Evolutionary conservation across 192 early-diverging fungal species (phyloP).

Genomic region (Lobosporangium transversale): DNA sequence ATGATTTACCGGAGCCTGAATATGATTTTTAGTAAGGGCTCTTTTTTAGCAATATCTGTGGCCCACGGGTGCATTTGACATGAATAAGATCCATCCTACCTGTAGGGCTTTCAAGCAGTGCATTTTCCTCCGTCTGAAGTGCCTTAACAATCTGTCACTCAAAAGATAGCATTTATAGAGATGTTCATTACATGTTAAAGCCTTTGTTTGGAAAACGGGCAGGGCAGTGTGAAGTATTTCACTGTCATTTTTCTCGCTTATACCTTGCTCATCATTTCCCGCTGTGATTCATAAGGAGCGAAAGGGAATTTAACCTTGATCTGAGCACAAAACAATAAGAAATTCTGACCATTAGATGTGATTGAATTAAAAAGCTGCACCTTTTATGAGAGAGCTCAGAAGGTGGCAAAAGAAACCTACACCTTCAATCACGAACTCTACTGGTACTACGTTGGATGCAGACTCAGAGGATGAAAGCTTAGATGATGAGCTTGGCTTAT

Average conservation of each 20-base stretch:
- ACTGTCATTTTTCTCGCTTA: no score
- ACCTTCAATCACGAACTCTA: conserved; percentile 22
- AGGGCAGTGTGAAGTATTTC: no score
- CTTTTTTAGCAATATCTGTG: no score
- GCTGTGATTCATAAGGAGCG: conserved; percentile 72
- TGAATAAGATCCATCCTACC: conserved; percentile 40
- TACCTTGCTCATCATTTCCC: conserved; percentile 73
- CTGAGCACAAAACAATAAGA: background rate
- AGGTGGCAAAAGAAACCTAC: background rate
- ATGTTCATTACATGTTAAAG: background rate
- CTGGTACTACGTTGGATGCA: conserved; percentile 1
- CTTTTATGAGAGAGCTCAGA: no score
- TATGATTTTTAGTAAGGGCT: no score
- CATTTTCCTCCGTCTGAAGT: conserved; percentile 62
- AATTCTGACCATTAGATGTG: background rate
- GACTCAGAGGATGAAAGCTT: no score
- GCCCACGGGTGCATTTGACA: no score
- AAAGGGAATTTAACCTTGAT: conserved; percentile 72
- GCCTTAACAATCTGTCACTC: conserved; percentile 56
- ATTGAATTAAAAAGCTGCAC: no score
- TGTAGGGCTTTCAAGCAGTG: conserved; percentile 77
- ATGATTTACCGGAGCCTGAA: conserved; percentile 80
- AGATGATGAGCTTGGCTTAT: no score
- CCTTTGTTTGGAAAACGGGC: no score
- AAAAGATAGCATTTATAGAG: background rate